Evolutionary conservation across 1,284 basidiomycete species (phyloP).

Genomic region (Ceraceosorus guamensis): DNA sequence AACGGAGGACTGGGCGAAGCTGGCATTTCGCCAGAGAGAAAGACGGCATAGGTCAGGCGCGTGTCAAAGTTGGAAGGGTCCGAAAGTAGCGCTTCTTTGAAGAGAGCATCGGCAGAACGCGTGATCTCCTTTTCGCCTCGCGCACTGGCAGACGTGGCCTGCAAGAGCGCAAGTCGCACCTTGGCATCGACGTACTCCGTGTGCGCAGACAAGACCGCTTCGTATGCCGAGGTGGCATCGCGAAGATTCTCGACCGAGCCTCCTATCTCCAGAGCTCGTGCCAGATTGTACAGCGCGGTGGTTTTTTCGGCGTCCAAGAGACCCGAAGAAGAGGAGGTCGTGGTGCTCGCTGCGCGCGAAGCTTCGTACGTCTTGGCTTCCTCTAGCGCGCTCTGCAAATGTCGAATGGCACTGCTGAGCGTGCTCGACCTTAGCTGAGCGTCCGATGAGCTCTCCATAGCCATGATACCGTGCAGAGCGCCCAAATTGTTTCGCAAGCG

Average conservation of each 20-base stretch:
- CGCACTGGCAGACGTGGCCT: slow-evolving; percentile 6
- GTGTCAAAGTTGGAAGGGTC: slow-evolving; percentile 42
- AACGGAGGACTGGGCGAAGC: slow-evolving; percentile 30
- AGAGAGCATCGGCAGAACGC: slow-evolving; percentile 21
- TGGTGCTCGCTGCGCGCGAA: slow-evolving; percentile 9
- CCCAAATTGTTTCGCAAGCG: slow-evolving; percentile 13
- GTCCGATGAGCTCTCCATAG: slow-evolving; percentile 4
- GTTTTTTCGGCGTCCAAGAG: slow-evolving; percentile 14
- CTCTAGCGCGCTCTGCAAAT: slow-evolving; percentile 17
- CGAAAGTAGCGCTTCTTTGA: slow-evolving; percentile 40
- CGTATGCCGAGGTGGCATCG: slow-evolving; percentile 39
- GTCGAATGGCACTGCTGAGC: slow-evolving; percentile 23
- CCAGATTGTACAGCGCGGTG: slow-evolving; percentile 42
- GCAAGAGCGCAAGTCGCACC: slow-evolving; percentile 41
- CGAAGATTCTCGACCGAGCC: slow-evolving; percentile 3
- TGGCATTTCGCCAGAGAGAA: slow-evolving; percentile 43
- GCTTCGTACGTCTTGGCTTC: slow-evolving; percentile 12
- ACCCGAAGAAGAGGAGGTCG: no score
- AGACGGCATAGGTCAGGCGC: slow-evolving; percentile 40
- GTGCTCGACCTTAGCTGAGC: neutral
- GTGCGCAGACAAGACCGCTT: slow-evolving; percentile 34
- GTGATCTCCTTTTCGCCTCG: slow-evolving; percentile 14
- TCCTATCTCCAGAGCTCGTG: slow-evolving; percentile 30
- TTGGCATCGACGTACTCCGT: slow-evolving; percentile 47
- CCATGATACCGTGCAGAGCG: slow-evolving; percentile 9